Evolutionary conservation across 1,284 basidiomycete species (phyloP).

Genomic region (Cerrena zonata): DNA sequence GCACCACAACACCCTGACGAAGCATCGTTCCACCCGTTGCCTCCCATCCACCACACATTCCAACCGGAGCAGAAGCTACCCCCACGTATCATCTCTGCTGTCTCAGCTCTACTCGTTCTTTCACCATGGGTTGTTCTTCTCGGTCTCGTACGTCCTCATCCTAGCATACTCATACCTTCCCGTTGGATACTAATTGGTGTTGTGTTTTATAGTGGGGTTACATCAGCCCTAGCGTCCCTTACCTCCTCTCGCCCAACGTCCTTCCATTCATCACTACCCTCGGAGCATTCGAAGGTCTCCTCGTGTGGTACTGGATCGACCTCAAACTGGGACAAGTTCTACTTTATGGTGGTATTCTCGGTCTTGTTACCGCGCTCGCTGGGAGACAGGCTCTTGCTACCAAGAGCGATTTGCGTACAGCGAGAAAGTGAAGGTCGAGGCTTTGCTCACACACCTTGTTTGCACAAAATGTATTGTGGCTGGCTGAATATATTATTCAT

Average conservation of each 20-base stretch:
- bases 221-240: slow-evolving; percentile 51
- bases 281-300: slow-evolving; percentile 70
- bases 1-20: slow-evolving; percentile 66
- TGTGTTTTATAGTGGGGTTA: slow-evolving; percentile 52
- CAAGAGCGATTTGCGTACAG: slow-evolving; percentile 45
- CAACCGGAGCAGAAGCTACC: slow-evolving; percentile 67
- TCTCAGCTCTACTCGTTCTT: slow-evolving; percentile 59
- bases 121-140: slow-evolving; percentile 72
- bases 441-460: no score
- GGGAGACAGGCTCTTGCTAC: slow-evolving; percentile 67
- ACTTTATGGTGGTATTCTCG: slow-evolving; percentile 60
- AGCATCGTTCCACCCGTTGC: slow-evolving; percentile 61
- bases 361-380: slow-evolving; percentile 56
- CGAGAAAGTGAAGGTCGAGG: slow-evolving; percentile 30
- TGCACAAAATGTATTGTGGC: no score
- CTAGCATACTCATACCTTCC: no score
- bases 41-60: slow-evolving; percentile 78
- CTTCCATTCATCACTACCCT: slow-evolving; percentile 73
- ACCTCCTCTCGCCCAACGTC: slow-evolving; percentile 56
- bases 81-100: slow-evolving; percentile 53
- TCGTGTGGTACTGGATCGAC: slow-evolving; percentile 83
- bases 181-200: background rate
- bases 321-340: slow-evolving; percentile 77
- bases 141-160: slow-evolving; percentile 60
- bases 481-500: no score